Evolutionary conservation across 495 filamentous ascomycete species (phyloP), one percentile per base, ranked within the genome.

Genomic region (Penicillium riverlandense): DNA sequence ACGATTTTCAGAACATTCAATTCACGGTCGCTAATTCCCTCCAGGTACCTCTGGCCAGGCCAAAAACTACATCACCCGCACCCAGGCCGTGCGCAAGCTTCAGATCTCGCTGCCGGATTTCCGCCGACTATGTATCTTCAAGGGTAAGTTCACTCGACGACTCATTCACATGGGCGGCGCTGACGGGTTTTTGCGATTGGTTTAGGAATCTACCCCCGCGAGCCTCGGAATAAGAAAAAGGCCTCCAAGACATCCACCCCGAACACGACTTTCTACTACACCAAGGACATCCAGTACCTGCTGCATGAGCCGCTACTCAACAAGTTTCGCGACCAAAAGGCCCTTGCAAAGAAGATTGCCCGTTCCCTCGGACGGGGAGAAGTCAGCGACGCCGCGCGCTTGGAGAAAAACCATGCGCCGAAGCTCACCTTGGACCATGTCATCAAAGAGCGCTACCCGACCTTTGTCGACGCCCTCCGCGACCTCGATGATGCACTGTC

Each of bases 11-110:
- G 2, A 22, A 6, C 22, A 3, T 22, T 28, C 28, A 33, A 36
- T 52, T 47, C 29, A 28, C 35, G 35, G 11, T 46, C 10, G 16
- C 61, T 66, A 43, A 65, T 34, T 41, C 14, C 48, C 29, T 28
- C 15, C 43, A 88, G 84, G 92, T 57, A 85, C 84, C 58, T 79
- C 89, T 60, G 92, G 92, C 69, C 80, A 85, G 68, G 90, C 92
- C 73, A 96, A 91, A 72, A 97, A 97, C 78, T 98, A 90, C 75
- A 91, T 97, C 51, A 96, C 91, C 37, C 80, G 92, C 65, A 95
- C 90, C 3, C 89, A 95, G 66, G 92, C 94, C 11, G 89, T 97
- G 49, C 86, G 90, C 54, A 97, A 97, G 74, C 84, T 98, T 49
- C 92, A 98, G 69, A 86, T 97, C 62, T 94, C 88, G 51, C 78